Percentiles rank a stretch among this genome's conserved stretches.
Evolutionary conservation across 805 yeast genomes (phyloP).

Genomic region (Starmerella tilneyi): DNA sequence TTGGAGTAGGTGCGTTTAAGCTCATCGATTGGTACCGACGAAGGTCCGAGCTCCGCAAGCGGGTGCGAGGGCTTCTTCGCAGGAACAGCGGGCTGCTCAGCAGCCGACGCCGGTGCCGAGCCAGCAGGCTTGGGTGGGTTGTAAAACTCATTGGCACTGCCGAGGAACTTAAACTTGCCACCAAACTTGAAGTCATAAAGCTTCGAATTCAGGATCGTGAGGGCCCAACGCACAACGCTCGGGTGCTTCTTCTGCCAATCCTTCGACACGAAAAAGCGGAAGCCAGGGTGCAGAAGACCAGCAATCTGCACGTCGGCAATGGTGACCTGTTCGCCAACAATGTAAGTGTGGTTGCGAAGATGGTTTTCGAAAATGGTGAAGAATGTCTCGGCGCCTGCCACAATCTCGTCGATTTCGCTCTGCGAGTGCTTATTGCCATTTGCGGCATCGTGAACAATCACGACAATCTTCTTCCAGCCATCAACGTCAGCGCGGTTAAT

Average conservation of each 20-base stretch:
- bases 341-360: constrained; percentile 52
- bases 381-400: constrained; percentile 29
- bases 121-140: constrained; percentile 20
- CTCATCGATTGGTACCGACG: constrained; percentile 64
- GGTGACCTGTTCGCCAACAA: constrained; percentile 59
- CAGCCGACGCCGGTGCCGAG: constrained; percentile 38
- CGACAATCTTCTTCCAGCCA: constrained; percentile 39
- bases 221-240: constrained; percentile 58
- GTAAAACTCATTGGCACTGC: constrained; percentile 5
- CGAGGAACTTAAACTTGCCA: constrained; percentile 17
- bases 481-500: constrained; percentile 66
- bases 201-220: constrained; percentile 35
- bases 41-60: constrained; percentile 61
- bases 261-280: constrained; percentile 27
- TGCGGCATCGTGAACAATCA: constrained; percentile 46
- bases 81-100: constrained; percentile 27
- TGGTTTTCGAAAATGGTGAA: constrained; percentile 33
- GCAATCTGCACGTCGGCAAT: constrained; percentile 58
- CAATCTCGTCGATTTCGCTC: constrained; percentile 44
- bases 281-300: constrained; percentile 43
- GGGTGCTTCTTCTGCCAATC: constrained; percentile 56
- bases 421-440: constrained; percentile 72
- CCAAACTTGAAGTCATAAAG: constrained; percentile 12
- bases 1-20: constrained; percentile 96
- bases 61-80: constrained; percentile 77